These are phyloP conservation scores for Dioscorea cayenensis DNA, from an alignment of 116 monocot species.

Conservation along the genomic window DNA sequence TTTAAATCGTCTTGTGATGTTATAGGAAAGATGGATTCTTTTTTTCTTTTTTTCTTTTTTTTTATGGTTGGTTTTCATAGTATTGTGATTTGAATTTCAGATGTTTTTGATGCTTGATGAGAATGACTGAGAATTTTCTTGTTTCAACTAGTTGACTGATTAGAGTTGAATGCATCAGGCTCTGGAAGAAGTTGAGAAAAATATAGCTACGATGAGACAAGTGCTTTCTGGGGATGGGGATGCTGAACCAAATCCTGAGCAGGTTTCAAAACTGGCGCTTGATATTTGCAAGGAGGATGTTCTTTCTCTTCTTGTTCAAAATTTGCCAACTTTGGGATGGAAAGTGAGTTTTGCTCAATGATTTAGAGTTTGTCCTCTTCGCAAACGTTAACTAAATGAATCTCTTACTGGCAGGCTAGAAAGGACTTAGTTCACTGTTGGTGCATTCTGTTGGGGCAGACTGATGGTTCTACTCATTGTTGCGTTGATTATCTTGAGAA, in stretches of 20 bases:
- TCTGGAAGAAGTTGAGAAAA: slow-evolving; percentile 94
- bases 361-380: neutral
- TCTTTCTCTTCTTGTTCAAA: slow-evolving; percentile 83
- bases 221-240: slow-evolving; percentile 88
- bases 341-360: slow-evolving; percentile 49
- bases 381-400: slow-evolving; percentile 5
- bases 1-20: too few relatives aligned
- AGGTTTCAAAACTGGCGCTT: slow-evolving; percentile 54
- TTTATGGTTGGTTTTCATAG: too few relatives aligned
- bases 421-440: slow-evolving; percentile 91
- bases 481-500: slow-evolving; percentile 88
- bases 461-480: slow-evolving; percentile 47
- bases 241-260: slow-evolving; percentile 66
- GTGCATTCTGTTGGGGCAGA: slow-evolving; percentile 78
- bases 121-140: neutral
- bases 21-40: too few relatives aligned
- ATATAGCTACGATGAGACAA: slow-evolving; percentile 60
- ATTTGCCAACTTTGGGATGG: slow-evolving; percentile 85
- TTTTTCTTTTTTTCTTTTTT: too few relatives aligned
- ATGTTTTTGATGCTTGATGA: too few relatives aligned
- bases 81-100: too few relatives aligned
- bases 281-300: slow-evolving; percentile 97
- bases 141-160: neutral
- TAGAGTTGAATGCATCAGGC: slow-evolving; percentile 32
- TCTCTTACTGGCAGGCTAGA: slow-evolving; percentile 51